Base-by-base conservation (phyloP, 139 green algal species). In the Chlorella sp. region DNA sequence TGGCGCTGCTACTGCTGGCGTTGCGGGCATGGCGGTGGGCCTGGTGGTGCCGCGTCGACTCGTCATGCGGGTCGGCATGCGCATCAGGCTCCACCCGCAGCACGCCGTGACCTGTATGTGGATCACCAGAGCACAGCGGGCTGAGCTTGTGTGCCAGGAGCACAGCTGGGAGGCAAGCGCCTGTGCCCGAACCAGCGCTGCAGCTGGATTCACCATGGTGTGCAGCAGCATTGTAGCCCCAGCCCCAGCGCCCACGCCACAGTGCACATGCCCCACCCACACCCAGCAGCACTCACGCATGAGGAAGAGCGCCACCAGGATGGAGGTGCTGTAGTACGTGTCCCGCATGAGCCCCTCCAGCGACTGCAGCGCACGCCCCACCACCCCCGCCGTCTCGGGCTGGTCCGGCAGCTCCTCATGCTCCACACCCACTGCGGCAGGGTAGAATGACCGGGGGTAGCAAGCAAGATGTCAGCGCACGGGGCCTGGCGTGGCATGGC, bases 71-170 rank as follows among this genome's bases (percentile, higher is more conserved):
- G 36, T 56, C 36, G 28, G 60, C 76, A 18, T 57, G 1, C 20
- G 60, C 36, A 30, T 82, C 57, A 4, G 76, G 76, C 60, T 73
- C 76, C 34, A 82, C 60, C 4, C 76, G 76, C 57, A 82, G 76
- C 34, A 28, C 73, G 56, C 76, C 76, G 6, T 41, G 38, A 1
- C 76, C 76, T 82, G 76, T 36, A 32, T 9, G n/a, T n/a, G n/a
- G n/a, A n/a, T n/a, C n/a, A n/a, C n/a, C n/a, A n/a, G n/a, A n/a
- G n/a, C n/a, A n/a, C n/a, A n/a, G n/a, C n/a, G n/a, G n/a, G n/a
- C n/a, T n/a, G n/a, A n/a, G n/a, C n/a, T n/a, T n/a, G n/a, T n/a
- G n/a, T n/a, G n/a, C n/a, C n/a, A n/a, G n/a, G n/a, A n/a, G n/a
- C n/a, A n/a, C n/a, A n/a, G n/a, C n/a, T n/a, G n/a, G n/a, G n/a